Evolutionary conservation across 164 flowering plant species (phyloP), one percentile per base, ranked within the genome.

Genomic region (Vitis amurensis): DNA sequence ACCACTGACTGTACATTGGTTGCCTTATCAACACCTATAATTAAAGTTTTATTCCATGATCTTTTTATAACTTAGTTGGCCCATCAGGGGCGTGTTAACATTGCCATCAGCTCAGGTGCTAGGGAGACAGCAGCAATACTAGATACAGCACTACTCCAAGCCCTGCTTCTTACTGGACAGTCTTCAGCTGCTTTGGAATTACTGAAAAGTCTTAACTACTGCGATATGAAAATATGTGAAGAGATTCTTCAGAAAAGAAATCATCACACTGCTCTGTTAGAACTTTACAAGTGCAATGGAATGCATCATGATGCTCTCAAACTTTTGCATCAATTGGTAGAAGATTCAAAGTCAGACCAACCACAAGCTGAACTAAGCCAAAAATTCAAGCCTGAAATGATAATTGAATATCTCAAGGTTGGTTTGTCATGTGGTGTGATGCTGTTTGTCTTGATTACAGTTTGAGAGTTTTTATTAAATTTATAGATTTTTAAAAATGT

Each of bases 401-500:
- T 96, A 55, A 86, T 96, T 84, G 96, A 96, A 65, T 96, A 94
- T 85, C 96, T 96, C 68, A 93, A 91, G 97, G 99, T 89, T 74
- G 73, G 64, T 48, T 63, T 61, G 61, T 55, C 53, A n/a, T 66
- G 5, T 63, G 47, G 17, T 19, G n/a, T 55, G 51, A 51, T 55
- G 48, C 49, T 48, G 13, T 53, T 61, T 49, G 16, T n/a, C 15
- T 13, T 51, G 27, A 59, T 47, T 59, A 6, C 61, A 50, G 14
- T 59, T 27, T 10, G 9, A 27, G 49, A 61, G 67, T 44, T 59
- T 57, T 37, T 11, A 29, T 61, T 63, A 23, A 13, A 16, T 64
- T 53, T 53, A 6, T 14, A 53, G 17, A 63, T 48, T 13, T 49
- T 65, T 16, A 50, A n/a, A 30, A 10, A 29, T 27, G 23, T 4